These are phyloP conservation scores for Russula virescens DNA, from an alignment of 768 basidiomycete genomes.

Conservation along the genomic window DNA sequence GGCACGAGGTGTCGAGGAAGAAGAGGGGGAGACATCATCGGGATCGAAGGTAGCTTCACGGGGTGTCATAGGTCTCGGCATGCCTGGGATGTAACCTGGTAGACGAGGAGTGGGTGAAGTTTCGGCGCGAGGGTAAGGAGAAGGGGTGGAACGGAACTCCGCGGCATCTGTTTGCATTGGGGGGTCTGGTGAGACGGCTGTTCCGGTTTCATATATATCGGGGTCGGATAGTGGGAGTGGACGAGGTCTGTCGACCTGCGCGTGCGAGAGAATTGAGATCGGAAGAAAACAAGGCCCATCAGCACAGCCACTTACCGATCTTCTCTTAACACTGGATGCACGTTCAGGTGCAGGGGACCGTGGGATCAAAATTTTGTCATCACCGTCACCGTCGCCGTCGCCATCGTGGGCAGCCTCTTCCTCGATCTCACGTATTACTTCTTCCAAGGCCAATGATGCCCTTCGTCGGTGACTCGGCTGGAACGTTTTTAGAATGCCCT, in stretches of 20 bases:
- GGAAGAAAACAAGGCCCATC: background rate
- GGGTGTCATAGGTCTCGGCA: constrained; percentile 91
- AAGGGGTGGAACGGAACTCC: constrained; percentile 52
- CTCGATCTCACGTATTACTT: constrained; percentile 73
- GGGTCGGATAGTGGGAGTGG: constrained; percentile 21
- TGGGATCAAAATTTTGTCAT: constrained; percentile 71
- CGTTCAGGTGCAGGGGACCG: constrained; percentile 39
- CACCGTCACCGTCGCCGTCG: constrained; percentile 31
- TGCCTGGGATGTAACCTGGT: constrained; percentile 85
- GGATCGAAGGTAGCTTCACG: constrained; percentile 57
- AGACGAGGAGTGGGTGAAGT: constrained; percentile 49
- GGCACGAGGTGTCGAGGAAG: constrained; percentile 69
- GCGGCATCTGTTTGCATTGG: constrained; percentile 42
- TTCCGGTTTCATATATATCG: constrained; percentile 52
- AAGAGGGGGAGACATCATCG: constrained; percentile 69
- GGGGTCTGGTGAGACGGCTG: constrained; percentile 65
- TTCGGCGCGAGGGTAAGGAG: constrained; percentile 48
- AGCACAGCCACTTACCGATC: constrained; percentile 18
- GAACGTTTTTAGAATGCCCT: constrained; percentile 45
- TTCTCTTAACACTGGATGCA: constrained; percentile 13
- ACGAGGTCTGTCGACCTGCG: constrained; percentile 5
- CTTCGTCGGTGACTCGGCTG: constrained; percentile 49
- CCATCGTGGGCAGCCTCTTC: constrained; percentile 50
- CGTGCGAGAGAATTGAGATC: background rate
- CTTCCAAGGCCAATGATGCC: constrained; percentile 68